Evolutionary conservation across 2,329 filamentous ascomycete genomes (phyloP).

Genomic region (Sporothrix phasma): DNA sequence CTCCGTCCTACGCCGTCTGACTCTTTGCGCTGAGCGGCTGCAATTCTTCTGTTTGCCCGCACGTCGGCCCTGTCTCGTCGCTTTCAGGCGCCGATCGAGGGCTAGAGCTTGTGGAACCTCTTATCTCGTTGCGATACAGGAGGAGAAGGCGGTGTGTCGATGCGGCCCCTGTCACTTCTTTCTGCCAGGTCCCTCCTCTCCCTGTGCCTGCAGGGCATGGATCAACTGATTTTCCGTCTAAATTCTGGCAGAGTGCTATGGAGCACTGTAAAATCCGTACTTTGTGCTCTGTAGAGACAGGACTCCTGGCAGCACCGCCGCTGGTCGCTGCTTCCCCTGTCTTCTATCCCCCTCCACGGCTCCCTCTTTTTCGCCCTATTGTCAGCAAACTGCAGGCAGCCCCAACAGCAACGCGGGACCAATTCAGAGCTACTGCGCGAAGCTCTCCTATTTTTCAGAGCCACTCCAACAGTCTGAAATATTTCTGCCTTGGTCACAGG

Average conservation of each 20-base stretch:
- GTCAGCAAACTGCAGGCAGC: conserved; percentile 2
- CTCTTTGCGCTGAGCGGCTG: not conserved
- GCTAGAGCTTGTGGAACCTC: not conserved
- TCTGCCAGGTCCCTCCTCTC: not conserved
- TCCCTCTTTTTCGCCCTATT: conserved; percentile 10
- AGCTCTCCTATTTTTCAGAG: conserved; percentile 13
- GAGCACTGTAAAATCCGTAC: not conserved
- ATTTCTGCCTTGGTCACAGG: conserved; percentile 14
- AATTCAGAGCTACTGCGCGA: not conserved
- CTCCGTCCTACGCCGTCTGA: not conserved
- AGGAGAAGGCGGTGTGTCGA: conserved; percentile 3
- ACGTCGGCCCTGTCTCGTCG: not conserved
- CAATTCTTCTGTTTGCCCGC: not conserved
- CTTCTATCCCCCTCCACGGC: conserved; percentile 7
- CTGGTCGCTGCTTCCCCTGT: not conserved
- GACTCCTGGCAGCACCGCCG: too few relatives aligned
- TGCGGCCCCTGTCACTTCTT: not conserved
- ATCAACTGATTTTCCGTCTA: conserved; percentile 19
- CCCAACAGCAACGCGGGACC: not conserved
- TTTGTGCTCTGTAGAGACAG: too few relatives aligned
- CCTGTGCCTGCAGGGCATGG: conserved; percentile 14
- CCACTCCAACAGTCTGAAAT: not conserved
- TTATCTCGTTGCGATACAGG: not conserved
- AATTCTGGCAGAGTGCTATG: conserved; percentile 5
- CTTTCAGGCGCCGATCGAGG: conserved; percentile 5